Percentiles rank a stretch among this genome's conserved stretches.
Evolutionary conservation across 2,329 filamentous ascomycete genomes (phyloP).

Genomic region (Aspergillus novofumigatus): DNA sequence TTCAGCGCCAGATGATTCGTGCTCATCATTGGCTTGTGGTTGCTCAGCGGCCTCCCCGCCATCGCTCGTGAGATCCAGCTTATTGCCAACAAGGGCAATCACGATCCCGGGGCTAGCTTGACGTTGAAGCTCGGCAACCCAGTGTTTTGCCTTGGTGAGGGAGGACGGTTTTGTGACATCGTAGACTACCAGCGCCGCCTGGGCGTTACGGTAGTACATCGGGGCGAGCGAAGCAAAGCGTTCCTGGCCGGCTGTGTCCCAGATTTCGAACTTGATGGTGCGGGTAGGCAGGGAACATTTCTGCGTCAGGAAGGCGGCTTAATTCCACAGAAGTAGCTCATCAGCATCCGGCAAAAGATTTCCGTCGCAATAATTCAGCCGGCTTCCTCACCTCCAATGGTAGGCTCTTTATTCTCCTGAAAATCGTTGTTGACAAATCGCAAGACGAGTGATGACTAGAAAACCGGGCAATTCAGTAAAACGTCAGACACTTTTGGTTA

Average conservation of each 20-base stretch:
- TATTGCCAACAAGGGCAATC: constrained; percentile 95
- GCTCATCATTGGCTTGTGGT: constrained; percentile 34
- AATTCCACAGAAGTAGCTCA: constrained; percentile 9
- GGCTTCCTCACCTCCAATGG: constrained; percentile 74
- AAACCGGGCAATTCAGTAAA: constrained; percentile 6
- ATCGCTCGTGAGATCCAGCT: constrained; percentile 75
- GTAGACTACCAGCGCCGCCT: constrained; percentile 96
- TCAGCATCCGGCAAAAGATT: constrained; percentile 2
- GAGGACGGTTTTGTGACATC: constrained; percentile 96
- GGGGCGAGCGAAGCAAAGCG: constrained; percentile 93
- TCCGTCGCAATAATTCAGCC: background rate
- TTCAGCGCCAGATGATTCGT: constrained; percentile 27
- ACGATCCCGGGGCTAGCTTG: constrained; percentile 96
- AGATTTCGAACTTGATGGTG: constrained; percentile 79
- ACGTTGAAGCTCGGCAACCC: constrained; percentile 94
- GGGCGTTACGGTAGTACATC: constrained; percentile 99
- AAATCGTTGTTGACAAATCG: constrained; percentile 99
- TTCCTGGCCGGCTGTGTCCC: constrained; percentile 97
- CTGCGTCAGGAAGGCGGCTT: constrained; percentile 95
- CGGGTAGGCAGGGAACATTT: constrained; percentile 94
- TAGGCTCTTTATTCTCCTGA: constrained; percentile 99
- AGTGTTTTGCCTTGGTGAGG: constrained; percentile 95
- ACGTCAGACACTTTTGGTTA: constrained; percentile 17
- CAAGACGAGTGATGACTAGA: constrained; percentile 88
- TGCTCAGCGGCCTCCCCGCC: constrained; percentile 44